These are phyloP conservation scores for Fusarium pseudoanthophilum DNA, from an alignment of 2,329 filamentous ascomycete species.

Conservation along the genomic window DNA sequence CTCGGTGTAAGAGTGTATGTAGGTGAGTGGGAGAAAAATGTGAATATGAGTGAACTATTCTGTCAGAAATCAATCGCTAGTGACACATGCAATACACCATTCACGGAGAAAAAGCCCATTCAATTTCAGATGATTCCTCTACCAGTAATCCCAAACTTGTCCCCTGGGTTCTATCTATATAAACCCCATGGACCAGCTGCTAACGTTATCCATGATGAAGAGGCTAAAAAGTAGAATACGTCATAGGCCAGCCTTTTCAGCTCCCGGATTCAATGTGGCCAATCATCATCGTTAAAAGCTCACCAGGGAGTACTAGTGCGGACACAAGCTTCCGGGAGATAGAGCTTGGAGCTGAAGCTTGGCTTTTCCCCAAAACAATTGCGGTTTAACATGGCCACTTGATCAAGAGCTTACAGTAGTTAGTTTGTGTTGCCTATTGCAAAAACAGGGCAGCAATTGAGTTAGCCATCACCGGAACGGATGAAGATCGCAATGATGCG, in stretches of 20 bases:
- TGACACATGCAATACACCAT: constrained; percentile 9
- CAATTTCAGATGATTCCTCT: neutral
- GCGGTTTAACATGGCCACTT: neutral
- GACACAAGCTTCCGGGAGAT: constrained; percentile 37
- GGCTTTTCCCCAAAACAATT: constrained; percentile 17
- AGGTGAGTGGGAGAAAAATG: neutral
- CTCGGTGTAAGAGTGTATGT: neutral
- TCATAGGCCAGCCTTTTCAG: constrained; percentile 36
- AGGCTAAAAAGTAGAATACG: constrained; percentile 40
- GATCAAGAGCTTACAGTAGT: neutral
- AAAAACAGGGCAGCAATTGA: neutral
- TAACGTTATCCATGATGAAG: constrained; percentile 19
- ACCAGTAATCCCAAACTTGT: neutral
- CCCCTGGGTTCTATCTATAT: constrained; percentile 32
- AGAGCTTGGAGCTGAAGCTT: constrained; percentile 13
- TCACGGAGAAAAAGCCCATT: constrained; percentile 1
- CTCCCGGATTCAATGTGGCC: constrained; percentile 7
- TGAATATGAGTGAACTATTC: neutral
- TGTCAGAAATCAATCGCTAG: constrained; percentile 1
- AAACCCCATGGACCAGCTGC: constrained; percentile 3
- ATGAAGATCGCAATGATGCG: neutral
- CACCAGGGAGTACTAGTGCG: constrained; percentile 27
- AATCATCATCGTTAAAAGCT: constrained; percentile 21
- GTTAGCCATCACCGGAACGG: constrained; percentile 4
- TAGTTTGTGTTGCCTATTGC: neutral